These are phyloP conservation scores for Capsicum pubescens DNA, from an alignment of 257 asterid genomes.

Conservation along the genomic window DNA sequence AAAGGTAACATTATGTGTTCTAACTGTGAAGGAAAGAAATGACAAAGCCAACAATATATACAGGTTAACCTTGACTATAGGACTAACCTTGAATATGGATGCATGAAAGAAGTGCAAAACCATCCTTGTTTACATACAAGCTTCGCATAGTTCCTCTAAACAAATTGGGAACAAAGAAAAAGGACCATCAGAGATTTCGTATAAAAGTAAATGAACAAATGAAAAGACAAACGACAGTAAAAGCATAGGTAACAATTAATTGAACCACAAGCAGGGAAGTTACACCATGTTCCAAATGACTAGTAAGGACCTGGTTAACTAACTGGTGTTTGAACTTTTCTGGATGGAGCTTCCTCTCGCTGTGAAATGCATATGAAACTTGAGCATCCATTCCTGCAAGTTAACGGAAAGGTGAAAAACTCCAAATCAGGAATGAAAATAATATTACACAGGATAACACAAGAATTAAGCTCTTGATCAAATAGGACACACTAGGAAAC, in stretches of 20 bases:
- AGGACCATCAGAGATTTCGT: constrained; percentile 23
- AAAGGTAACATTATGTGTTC: not conserved
- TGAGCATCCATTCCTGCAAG: constrained; percentile 93
- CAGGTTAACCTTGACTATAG: constrained; percentile 15
- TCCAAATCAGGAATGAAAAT: not conserved
- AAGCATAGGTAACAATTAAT: too few species aligned
- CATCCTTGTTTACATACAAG: constrained; percentile 88
- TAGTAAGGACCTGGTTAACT: constrained; percentile 67
- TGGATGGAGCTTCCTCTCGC: constrained; percentile 84
- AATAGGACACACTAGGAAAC: not conserved
- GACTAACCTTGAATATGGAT: constrained; percentile 67
- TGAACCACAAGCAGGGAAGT: too few species aligned
- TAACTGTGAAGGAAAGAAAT: not conserved
- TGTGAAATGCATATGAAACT: constrained; percentile 90
- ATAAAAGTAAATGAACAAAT: constrained; percentile 26
- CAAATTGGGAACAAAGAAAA: constrained; percentile 24
- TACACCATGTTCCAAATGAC: constrained; percentile 1
- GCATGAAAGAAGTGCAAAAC: constrained; percentile 78
- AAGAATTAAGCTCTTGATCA: not conserved
- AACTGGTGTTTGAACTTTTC: constrained; percentile 89
- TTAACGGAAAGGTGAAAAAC: not conserved
- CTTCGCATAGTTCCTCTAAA: constrained; percentile 76
- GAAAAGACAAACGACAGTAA: not conserved
- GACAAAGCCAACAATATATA: not conserved
- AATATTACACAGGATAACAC: not conserved